Evolutionary conservation across 2,329 filamentous ascomycete species (phyloP), one percentile per base, ranked within the genome.

Genomic region (Penicillium janthinellum): DNA sequence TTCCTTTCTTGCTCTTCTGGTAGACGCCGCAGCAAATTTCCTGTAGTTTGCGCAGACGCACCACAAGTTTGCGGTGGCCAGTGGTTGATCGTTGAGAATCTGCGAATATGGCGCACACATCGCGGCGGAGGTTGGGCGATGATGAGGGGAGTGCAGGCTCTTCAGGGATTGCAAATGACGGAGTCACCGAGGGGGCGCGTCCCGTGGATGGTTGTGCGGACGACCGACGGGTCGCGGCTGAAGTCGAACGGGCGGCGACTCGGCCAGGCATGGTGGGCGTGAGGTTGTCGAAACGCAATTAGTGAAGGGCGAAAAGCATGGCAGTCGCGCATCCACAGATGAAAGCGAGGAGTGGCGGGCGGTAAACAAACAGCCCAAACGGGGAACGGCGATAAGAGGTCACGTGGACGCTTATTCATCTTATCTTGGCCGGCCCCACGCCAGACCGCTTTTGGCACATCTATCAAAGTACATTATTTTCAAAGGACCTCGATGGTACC

Each of bases 81-180:
- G 93, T 92, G 0, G 90, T 96, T 1, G 91, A 96, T 68, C 89
- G 88, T 76, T 99, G 95, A 37, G 94, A 92, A 75, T 93, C 90
- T 65, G 84, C 84, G 71, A 93, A 93, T 51, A 92, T 83, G 56
- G 83, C 78, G 72, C 88, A 90, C 54, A 96, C 83, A 71, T 90
- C 89, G 38, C 83, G 84, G 69, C 93, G 90, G 66, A 97, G 79
- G 15, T 84, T 84, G 59, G 86, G 67, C 14, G 72, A 69, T 25
- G 73, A 69, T 56, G 74, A 70, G 34, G 77, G 77, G 25, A 73
- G 62, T 15, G 74, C 59, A 12, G 76, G 73, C 60, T 96, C 92
- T 69, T 89, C 85, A 41, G 90, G 89, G n/a, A 90, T 75, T 39
- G 69, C 70, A 51, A 74, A 71, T 3, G 73, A 71, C 2, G 77